Conservation (phyloP, 495 filamentous ascomycete genomes). For the Tricharina praecox region DNA sequence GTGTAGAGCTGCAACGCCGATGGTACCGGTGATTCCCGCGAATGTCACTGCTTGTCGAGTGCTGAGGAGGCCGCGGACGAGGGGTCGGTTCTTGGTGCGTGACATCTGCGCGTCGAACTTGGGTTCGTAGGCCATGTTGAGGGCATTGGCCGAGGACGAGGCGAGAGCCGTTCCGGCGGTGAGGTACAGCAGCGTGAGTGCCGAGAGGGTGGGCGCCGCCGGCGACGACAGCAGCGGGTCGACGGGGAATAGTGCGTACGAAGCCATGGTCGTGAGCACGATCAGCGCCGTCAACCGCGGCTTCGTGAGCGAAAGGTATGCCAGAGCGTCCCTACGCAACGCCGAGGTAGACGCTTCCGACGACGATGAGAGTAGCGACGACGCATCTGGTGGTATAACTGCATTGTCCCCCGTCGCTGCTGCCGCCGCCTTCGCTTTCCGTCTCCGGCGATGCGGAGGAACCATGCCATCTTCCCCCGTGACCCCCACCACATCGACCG, state of each 20-base stretch:
- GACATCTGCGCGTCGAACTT: constrained; percentile 81
- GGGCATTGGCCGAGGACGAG: constrained; percentile 70
- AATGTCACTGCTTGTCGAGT: constrained; percentile 63
- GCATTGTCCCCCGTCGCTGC: constrained; percentile 1
- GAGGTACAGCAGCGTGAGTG: constrained; percentile 81
- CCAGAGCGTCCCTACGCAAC: constrained; percentile 57
- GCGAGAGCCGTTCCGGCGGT: constrained; percentile 76
- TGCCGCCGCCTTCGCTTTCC: constrained; percentile 3
- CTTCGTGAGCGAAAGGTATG: constrained; percentile 82
- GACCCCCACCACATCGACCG: not conserved
- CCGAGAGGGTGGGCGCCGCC: constrained; percentile 64
- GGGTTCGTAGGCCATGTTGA: constrained; percentile 95
- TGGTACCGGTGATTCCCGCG: constrained; percentile 48
- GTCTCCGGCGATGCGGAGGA: constrained; percentile 18
- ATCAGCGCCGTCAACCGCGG: constrained; percentile 85
- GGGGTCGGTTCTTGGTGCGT: constrained; percentile 71
- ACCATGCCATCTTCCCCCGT: constrained; percentile 6
- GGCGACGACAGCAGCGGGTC: constrained; percentile 55
- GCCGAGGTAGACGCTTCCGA: constrained; percentile 54
- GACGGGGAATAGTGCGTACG: constrained; percentile 85
- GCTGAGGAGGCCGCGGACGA: constrained; percentile 68
- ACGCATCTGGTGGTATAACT: constrained; percentile 59
- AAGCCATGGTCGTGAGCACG: constrained; percentile 74
- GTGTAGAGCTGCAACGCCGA: constrained; percentile 56
- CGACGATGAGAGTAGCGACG: constrained; percentile 54